These are phyloP conservation scores for Brassica incana DNA, from an alignment of 345 rosid genomes.

Conservation along the genomic window DNA sequence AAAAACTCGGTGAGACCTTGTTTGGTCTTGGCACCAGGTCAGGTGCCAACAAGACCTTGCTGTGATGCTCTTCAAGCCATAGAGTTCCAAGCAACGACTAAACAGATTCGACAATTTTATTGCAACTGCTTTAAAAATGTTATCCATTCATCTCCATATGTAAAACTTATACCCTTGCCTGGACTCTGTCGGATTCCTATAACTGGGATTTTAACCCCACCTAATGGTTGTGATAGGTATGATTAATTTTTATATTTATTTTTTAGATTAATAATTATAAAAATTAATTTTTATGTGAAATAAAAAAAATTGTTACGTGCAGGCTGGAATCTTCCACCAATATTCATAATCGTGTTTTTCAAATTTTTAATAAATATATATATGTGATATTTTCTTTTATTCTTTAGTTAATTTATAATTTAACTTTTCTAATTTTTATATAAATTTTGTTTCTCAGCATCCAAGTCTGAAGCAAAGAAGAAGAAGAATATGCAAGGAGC, in stretches of 20 bases:
- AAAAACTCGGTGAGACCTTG: neutral
- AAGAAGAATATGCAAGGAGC: neutral
- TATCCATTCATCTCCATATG: neutral
- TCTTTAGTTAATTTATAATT: neutral
- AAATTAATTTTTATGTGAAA: neutral
- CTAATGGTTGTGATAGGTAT: neutral
- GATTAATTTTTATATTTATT: neutral
- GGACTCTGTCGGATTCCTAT: neutral
- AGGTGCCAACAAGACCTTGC: neutral
- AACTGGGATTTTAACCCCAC: neutral
- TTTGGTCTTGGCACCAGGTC: neutral
- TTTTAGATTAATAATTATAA: neutral
- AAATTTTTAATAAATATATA: neutral
- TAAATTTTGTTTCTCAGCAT: neutral
- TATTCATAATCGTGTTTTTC: neutral
- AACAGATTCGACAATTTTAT: neutral
- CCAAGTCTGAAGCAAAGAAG: neutral
- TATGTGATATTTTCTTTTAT: neutral
- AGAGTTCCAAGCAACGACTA: neutral
- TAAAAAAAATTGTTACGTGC: neutral
- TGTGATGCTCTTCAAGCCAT: neutral
- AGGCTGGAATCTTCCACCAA: neutral
- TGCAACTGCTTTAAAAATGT: neutral
- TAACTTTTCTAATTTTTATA: neutral
- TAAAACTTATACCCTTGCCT: neutral